phyloP scores from a whole-genome alignment of 2,329 filamentous ascomycete genomes.

The Capronia americana region DNA sequence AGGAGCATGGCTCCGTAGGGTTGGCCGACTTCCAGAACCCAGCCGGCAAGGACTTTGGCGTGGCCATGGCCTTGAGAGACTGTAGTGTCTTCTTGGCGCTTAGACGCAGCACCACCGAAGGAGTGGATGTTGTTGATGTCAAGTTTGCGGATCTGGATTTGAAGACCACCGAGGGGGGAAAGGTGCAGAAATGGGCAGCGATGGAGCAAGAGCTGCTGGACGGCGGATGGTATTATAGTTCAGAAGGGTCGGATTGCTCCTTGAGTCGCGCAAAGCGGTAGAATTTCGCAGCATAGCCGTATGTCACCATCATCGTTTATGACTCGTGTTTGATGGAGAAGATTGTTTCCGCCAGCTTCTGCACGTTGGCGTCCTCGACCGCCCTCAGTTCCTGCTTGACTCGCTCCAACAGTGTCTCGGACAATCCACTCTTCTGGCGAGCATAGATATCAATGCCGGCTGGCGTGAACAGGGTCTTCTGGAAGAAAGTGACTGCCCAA shows the following conservation, averaged over 20 bases:
- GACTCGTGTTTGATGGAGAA: conserved; percentile 54
- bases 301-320: conserved; percentile 9
- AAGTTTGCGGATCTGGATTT: conserved; percentile 78
- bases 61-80: conserved; percentile 82
- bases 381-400: conserved; percentile 63
- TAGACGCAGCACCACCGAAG: conserved; percentile 30
- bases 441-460: conserved; percentile 82
- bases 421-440: conserved; percentile 66
- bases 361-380: conserved; percentile 59
- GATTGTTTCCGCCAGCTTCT: conserved; percentile 58
- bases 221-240: conserved; percentile 70
- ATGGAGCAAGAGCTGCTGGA: conserved; percentile 68
- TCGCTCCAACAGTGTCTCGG: conserved; percentile 60
- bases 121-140: conserved; percentile 46
- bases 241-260: conserved; percentile 41
- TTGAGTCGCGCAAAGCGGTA: conserved; percentile 23
- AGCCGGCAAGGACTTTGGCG: conserved; percentile 58
- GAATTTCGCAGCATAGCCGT: too few relatives aligned
- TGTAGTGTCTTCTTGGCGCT: conserved; percentile 68
- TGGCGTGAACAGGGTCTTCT: conserved; percentile 80
- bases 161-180: conserved; percentile 69
- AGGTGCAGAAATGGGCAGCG: conserved; percentile 71
- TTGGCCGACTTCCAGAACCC: conserved; percentile 39
- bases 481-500: conserved; percentile 86
- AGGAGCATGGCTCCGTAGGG: conserved; percentile 40